phyloP scores from a whole-genome alignment of 1,139 yeast species.

The Hyphopichia buzzinii region DNA sequence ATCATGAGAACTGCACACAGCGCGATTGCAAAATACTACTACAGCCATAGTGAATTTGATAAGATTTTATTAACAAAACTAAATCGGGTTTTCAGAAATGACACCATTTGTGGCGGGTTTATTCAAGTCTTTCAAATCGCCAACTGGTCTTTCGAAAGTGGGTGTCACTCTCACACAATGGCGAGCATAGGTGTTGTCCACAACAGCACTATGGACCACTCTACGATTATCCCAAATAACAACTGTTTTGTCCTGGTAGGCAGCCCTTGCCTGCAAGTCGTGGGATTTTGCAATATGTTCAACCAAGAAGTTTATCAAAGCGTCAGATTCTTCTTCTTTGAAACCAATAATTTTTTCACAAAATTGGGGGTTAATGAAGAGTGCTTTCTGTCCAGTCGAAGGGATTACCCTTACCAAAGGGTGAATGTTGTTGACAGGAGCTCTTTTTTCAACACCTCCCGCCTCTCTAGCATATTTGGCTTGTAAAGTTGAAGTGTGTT shows the following conservation, averaged over 20 bases:
- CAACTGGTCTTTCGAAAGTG: constrained; percentile 51
- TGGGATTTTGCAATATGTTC: constrained; percentile 45
- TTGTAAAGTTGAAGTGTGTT: constrained; percentile 70
- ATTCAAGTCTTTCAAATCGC: constrained; percentile 32
- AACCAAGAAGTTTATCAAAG: constrained; percentile 51
- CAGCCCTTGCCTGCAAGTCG: constrained; percentile 41
- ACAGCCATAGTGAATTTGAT: no score
- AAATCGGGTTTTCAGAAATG: no score
- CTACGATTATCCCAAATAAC: constrained; percentile 74
- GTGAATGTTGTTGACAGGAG: constrained; percentile 57
- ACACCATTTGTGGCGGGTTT: constrained; percentile 8
- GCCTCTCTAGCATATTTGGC: constrained; percentile 51
- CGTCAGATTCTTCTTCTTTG: constrained; percentile 62
- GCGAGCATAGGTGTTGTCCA: constrained; percentile 60
- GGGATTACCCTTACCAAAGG: constrained; percentile 72
- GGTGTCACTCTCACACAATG: constrained; percentile 71
- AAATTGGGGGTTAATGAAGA: constrained; percentile 61
- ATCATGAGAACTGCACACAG: background rate
- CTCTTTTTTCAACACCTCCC: constrained; percentile 65
- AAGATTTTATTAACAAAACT: no score
- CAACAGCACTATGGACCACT: constrained; percentile 59
- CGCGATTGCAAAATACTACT: background rate
- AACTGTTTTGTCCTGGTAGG: constrained; percentile 50
- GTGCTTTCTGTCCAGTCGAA: constrained; percentile 58
- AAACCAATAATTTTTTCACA: constrained; percentile 62